Percentiles rank a stretch among this genome's conserved stretches.
These are phyloP conservation scores for Coemansia furcata DNA, from an alignment of 192 early-diverging fungal genomes.

Conservation along the genomic window DNA sequence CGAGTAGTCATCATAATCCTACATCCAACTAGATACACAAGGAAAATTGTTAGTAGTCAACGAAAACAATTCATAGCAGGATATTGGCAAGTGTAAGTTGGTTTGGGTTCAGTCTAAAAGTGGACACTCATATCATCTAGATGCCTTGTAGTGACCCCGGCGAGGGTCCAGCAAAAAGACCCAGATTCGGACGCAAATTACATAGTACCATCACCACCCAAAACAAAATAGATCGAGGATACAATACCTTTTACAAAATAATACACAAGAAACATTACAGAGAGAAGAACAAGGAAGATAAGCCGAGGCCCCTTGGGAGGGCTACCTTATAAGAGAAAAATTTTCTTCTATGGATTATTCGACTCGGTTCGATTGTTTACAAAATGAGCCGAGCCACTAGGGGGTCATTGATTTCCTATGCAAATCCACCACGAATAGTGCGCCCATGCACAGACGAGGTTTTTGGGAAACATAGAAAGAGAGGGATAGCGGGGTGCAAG, in stretches of 20 bases:
- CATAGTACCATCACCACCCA: constrained; percentile 46
- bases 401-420: not conserved
- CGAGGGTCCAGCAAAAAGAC: constrained; percentile 29
- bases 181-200: constrained; percentile 55
- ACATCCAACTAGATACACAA: not conserved
- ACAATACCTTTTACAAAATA: constrained; percentile 7
- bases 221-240: not conserved
- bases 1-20: not conserved
- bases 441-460: not conserved
- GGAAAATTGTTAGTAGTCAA: not conserved
- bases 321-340: not conserved
- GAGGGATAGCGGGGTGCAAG: not conserved
- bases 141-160: constrained; percentile 36
- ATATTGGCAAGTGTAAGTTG: not conserved
- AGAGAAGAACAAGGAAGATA: not conserved
- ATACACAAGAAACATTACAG: constrained; percentile 7
- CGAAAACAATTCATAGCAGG: not conserved
- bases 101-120: constrained; percentile 32
- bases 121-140: constrained; percentile 38
- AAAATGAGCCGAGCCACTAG: not conserved
- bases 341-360: not conserved
- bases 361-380: not conserved
- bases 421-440: not conserved
- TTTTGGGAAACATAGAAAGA: not conserved
- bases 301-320: not conserved